Conservation (phyloP, 2,329 filamentous ascomycete species). For the Penicillium thymicola region DNA sequence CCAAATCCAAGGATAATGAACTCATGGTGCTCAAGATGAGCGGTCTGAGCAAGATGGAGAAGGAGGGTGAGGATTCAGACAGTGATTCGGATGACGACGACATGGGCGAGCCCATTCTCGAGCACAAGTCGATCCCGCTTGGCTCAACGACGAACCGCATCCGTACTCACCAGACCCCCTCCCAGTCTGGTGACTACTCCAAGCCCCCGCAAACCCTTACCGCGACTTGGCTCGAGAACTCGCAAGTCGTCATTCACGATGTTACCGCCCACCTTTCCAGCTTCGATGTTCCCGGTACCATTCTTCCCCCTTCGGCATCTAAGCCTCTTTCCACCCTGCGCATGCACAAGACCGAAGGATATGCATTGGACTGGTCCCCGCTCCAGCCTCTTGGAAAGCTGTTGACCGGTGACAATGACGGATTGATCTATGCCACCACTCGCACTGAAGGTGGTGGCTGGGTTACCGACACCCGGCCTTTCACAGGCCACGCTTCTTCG, state of each 20-base stretch:
- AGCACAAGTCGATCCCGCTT: constrained; percentile 84
- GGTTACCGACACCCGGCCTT: constrained; percentile 79
- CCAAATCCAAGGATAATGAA: constrained; percentile 78
- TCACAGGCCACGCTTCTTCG: constrained; percentile 77
- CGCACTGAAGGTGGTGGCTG: constrained; percentile 84
- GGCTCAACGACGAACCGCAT: constrained; percentile 90
- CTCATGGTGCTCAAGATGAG: constrained; percentile 96
- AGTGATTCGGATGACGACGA: constrained; percentile 71
- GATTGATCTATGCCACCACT: constrained; percentile 83
- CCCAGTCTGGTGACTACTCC: constrained; percentile 60
- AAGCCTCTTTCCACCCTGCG: constrained; percentile 84
- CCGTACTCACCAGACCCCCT: constrained; percentile 75
- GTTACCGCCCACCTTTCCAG: constrained; percentile 83
- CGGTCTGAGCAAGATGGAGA: constrained; percentile 82
- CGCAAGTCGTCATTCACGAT: constrained; percentile 88
- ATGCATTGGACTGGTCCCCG: constrained; percentile 95
- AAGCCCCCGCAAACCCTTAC: constrained; percentile 77
- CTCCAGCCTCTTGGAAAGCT: constrained; percentile 77
- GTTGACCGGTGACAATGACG: constrained; percentile 85
- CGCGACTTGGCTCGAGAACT: constrained; percentile 88
- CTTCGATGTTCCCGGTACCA: constrained; percentile 83
- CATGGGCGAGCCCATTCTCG: constrained; percentile 79
- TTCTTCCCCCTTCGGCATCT: constrained; percentile 76
- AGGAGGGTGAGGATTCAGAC: constrained; percentile 64
- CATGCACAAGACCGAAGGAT: constrained; percentile 90